These are phyloP conservation scores for Yamadazyma membranifaciens DNA, from an alignment of 1,139 yeast species.

Conservation along the genomic window DNA sequence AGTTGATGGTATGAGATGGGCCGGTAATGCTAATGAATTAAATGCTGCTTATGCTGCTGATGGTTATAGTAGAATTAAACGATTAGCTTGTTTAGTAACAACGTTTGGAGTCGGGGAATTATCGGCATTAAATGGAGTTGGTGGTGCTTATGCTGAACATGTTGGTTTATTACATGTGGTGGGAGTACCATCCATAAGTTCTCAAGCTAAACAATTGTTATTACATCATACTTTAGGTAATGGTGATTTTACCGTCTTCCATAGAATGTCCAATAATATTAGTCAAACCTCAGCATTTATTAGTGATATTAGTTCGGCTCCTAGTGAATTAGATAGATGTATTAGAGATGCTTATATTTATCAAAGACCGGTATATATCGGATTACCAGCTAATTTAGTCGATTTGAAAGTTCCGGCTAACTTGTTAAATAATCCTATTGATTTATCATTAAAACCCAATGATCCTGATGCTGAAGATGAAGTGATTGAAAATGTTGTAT, in stretches of 20 bases:
- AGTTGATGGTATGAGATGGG: conserved; percentile 39
- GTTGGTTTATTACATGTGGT: conserved; percentile 42
- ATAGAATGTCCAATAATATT: conserved; percentile 58
- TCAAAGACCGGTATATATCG: conserved; percentile 84
- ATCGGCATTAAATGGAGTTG: conserved; percentile 40
- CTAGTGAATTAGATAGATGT: conserved; percentile 69
- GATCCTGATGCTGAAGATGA: conserved; percentile 72
- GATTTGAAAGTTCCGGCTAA: conserved; percentile 59
- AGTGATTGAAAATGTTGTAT: conserved; percentile 57
- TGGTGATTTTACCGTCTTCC: conserved; percentile 47
- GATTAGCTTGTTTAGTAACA: conserved; percentile 37
- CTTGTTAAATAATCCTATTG: conserved; percentile 61
- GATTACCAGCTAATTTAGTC: conserved; percentile 79
- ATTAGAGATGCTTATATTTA: conserved; percentile 67
- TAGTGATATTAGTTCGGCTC: conserved; percentile 61
- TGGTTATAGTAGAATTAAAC: conserved; percentile 40
- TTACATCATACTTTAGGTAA: conserved; percentile 48
- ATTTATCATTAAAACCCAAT: conserved; percentile 59
- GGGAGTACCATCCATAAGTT: conserved; percentile 38
- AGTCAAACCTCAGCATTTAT: conserved; percentile 64
- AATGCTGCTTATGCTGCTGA: conserved; percentile 46
- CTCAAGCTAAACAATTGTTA: conserved; percentile 38
- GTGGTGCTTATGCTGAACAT: conserved; percentile 44
- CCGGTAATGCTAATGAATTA: conserved; percentile 44
- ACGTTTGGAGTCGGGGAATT: conserved; percentile 46